Percentiles rank a stretch among this genome's conserved stretches.
Conservation (phyloP, 345 rosid genomes). For the Excoecaria agallocha region DNA sequence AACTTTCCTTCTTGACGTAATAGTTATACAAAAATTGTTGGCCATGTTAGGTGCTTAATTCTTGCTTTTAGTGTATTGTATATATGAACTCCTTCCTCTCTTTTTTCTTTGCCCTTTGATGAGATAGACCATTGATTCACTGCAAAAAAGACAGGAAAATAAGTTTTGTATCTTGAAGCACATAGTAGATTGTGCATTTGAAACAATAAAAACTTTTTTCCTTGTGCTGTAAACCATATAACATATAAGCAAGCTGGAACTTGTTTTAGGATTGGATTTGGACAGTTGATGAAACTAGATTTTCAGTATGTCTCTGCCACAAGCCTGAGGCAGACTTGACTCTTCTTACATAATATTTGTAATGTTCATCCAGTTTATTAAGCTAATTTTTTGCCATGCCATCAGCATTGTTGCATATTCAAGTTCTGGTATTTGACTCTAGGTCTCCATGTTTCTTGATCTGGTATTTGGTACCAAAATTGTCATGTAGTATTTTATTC, state of each 20-base stretch:
- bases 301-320: not conserved
- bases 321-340: not conserved
- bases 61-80: not conserved
- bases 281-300: not conserved
- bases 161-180: not conserved
- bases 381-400: no score
- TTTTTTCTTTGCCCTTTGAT: not conserved
- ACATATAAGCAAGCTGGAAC: not conserved
- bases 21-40: not conserved
- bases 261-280: not conserved
- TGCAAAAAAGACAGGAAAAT: not conserved
- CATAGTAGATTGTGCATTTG: no score
- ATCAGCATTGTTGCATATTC: conserved; percentile 1
- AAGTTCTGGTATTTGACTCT: not conserved
- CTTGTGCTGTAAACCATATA: not conserved
- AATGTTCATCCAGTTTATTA: not conserved
- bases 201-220: not conserved
- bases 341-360: not conserved
- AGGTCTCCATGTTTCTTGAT: not conserved
- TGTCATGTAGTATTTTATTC: not conserved
- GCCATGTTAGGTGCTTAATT: not conserved
- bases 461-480: not conserved
- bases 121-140: not conserved
- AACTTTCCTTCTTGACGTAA: not conserved
- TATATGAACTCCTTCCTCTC: no score